Evolutionary conservation across 2,329 filamentous ascomycete genomes (phyloP).

Genomic region (Fusarium brachygibbosum): DNA sequence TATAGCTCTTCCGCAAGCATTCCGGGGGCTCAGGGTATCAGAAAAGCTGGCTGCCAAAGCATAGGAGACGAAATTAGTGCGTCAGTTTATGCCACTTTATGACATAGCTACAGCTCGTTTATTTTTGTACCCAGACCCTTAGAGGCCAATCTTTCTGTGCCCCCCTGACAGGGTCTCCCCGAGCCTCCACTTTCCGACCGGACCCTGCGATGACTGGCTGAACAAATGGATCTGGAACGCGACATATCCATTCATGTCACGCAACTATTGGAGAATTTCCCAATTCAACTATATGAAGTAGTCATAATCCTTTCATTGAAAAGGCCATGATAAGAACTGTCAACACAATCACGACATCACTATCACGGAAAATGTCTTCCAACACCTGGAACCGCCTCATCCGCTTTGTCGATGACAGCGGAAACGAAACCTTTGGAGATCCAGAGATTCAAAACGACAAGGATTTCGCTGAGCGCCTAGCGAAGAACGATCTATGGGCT

Average conservation of each 20-base stretch:
- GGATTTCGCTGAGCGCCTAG: constrained; percentile 45
- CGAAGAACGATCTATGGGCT: constrained; percentile 49
- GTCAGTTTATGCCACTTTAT: no score
- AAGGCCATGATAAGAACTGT: constrained; percentile 1
- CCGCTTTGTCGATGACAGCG: constrained; percentile 54
- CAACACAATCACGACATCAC: constrained; percentile 5
- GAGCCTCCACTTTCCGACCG: constrained; percentile 38
- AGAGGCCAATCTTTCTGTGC: no score
- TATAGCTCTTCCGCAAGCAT: neutral
- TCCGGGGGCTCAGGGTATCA: neutral
- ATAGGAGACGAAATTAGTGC: no score
- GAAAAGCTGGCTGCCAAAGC: no score
- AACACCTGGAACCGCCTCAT: constrained; percentile 52
- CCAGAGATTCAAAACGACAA: constrained; percentile 47
- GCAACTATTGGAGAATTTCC: neutral
- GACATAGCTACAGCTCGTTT: no score
- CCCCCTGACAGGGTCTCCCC: neutral
- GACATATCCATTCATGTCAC: neutral
- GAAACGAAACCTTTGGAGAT: constrained; percentile 53
- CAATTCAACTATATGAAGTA: constrained; percentile 15
- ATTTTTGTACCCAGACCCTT: no score
- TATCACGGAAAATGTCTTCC: constrained; percentile 43
- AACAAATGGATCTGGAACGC: neutral
- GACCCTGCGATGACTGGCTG: constrained; percentile 40
- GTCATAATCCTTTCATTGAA: neutral